phyloP scores from a whole-genome alignment of 176 grass and related monocot genomes.

The Aegilops tauschii region DNA sequence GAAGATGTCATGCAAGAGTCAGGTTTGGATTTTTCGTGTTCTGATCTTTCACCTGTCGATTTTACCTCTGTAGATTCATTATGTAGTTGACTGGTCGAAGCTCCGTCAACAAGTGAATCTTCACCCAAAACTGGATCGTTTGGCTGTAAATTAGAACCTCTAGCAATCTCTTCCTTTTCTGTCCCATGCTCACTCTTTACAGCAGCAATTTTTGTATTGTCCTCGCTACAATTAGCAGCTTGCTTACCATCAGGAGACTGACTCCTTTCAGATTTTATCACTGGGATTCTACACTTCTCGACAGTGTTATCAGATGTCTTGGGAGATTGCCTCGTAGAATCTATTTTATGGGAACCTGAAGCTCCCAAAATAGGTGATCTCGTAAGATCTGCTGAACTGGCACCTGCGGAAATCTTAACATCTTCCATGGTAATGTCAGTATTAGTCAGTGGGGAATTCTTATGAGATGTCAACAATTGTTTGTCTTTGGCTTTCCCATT shows the following conservation, averaged over 20 bases:
- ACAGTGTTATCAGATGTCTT: not conserved
- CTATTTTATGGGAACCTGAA: slow-evolving; percentile 28
- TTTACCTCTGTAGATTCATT: slow-evolving; percentile 20
- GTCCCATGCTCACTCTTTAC: slow-evolving; percentile 27
- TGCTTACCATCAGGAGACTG: slow-evolving; percentile 32
- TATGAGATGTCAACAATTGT: slow-evolving; percentile 18
- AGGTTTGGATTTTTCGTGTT: slow-evolving; percentile 38
- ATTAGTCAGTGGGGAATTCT: not conserved
- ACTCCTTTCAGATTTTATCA: slow-evolving; percentile 19
- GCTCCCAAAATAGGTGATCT: slow-evolving; percentile 16
- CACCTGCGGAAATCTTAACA: slow-evolving; percentile 7
- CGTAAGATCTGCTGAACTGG: slow-evolving; percentile 15
- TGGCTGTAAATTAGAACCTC: slow-evolving; percentile 16
- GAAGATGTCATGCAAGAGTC: slow-evolving; percentile 29
- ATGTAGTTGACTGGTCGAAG: slow-evolving; percentile 36
- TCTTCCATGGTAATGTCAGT: not conserved
- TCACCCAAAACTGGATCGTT: slow-evolving; percentile 28
- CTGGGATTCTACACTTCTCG: slow-evolving; percentile 31
- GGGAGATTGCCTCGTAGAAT: not conserved
- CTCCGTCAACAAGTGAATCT: slow-evolving; percentile 26
- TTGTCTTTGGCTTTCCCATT: slow-evolving; percentile 26
- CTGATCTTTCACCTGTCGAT: slow-evolving; percentile 30
- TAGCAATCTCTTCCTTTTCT: slow-evolving; percentile 35
- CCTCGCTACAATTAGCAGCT: slow-evolving; percentile 20
- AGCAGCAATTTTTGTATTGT: slow-evolving; percentile 20